Conservation (phyloP, 179 eudicot species). For the Spinacia oleracea region DNA sequence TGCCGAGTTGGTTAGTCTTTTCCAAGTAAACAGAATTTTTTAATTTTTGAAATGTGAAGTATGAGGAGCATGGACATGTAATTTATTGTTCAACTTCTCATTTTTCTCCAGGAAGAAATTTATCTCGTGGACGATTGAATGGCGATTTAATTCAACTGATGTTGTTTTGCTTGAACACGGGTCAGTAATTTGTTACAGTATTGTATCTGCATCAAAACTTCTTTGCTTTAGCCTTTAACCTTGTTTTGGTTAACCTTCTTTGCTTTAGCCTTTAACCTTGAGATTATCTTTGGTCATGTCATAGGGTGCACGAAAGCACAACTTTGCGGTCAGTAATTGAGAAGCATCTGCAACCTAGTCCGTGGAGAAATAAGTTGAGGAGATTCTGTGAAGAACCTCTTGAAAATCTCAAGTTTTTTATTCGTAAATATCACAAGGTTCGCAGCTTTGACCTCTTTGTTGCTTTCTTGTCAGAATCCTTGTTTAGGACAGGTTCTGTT, state of each 20-base stretch:
- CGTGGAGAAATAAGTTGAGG: slow-evolving; percentile 73
- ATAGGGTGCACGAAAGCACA: slow-evolving; percentile 64
- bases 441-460: background rate
- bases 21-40: background rate
- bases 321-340: slow-evolving; percentile 58
- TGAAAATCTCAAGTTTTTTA: slow-evolving; percentile 66
- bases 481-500: background rate
- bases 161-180: slow-evolving; percentile 76
- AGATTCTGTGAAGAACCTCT: slow-evolving; percentile 69
- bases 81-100: background rate
- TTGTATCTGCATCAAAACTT: background rate
- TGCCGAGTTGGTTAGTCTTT: background rate
- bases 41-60: background rate
- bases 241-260: background rate
- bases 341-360: slow-evolving; percentile 81
- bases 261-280: no score
- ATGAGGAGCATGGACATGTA: background rate
- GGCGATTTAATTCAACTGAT: slow-evolving; percentile 87
- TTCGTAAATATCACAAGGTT: slow-evolving; percentile 75
- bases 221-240: background rate
- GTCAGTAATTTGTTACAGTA: slow-evolving; percentile 50
- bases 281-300: background rate
- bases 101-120: slow-evolving; percentile 53
- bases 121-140: slow-evolving; percentile 88
- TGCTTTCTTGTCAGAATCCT: background rate